phyloP scores from a whole-genome alignment of 202 grass and related monocot species.

The Schoenoplectus tabernaemontani region DNA sequence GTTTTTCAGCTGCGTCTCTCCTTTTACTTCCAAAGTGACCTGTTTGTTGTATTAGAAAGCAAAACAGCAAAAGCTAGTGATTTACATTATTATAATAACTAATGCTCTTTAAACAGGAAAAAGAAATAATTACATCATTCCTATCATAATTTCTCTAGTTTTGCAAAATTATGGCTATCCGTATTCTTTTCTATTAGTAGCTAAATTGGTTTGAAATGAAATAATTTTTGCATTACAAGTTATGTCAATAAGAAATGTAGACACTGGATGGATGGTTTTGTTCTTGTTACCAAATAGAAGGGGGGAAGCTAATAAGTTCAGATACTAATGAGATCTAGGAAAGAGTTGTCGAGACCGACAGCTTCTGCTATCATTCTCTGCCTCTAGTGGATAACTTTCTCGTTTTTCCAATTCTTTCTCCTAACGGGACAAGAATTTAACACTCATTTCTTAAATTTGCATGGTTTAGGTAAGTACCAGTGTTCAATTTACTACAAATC shows the following conservation, averaged over 20 bases:
- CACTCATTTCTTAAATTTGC: neutral
- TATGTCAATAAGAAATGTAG: neutral
- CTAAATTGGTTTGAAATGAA: neutral
- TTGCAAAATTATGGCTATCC: neutral
- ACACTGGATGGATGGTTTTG: no score
- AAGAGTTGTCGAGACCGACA: neutral
- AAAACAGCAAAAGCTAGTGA: neutral
- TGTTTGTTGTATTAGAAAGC: slow-evolving; percentile 23
- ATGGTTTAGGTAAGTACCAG: neutral
- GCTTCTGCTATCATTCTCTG: neutral
- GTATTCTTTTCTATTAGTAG: neutral
- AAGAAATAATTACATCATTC: neutral
- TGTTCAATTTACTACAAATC: neutral
- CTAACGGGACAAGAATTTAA: neutral
- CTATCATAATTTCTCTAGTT: neutral
- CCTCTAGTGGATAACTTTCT: neutral
- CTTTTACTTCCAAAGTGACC: slow-evolving; percentile 89
- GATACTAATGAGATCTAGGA: no score
- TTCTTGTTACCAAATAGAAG: no score
- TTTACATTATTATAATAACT: neutral
- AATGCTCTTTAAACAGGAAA: neutral
- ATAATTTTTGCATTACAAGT: neutral
- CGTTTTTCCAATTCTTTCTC: neutral
- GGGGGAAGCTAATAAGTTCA: no score
- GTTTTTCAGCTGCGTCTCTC: slow-evolving; percentile 65